Evolutionary conservation across 1,139 yeast genomes (phyloP).

Genomic region (Zygotorulaspora mrakii): DNA sequence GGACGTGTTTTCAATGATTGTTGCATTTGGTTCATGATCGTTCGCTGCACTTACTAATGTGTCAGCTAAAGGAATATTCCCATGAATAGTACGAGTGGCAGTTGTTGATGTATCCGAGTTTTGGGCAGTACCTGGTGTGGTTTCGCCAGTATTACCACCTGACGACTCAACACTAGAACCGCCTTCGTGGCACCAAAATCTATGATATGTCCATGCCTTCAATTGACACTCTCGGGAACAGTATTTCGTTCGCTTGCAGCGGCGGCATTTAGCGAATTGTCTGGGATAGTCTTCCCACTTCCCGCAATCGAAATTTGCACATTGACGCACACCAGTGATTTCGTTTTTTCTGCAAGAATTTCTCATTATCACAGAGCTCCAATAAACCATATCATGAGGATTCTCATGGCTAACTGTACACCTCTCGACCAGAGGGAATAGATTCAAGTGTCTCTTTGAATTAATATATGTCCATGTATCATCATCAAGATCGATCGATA

Average conservation of each 20-base stretch:
- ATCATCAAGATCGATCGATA: slow-evolving; percentile 19
- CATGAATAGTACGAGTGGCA: slow-evolving; percentile 10
- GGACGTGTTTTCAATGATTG: neutral
- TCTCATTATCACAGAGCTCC: slow-evolving; percentile 97
- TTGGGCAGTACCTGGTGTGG: slow-evolving; percentile 20
- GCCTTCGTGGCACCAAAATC: slow-evolving; percentile 74
- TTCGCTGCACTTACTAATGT: neutral
- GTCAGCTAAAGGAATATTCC: slow-evolving; percentile 4
- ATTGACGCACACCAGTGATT: slow-evolving; percentile 88
- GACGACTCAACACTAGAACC: slow-evolving; percentile 20
- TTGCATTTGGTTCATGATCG: neutral
- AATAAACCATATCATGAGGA: slow-evolving; percentile 77
- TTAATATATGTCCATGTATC: slow-evolving; percentile 20
- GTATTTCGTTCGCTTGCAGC: slow-evolving; percentile 92
- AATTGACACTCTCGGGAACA: slow-evolving; percentile 91
- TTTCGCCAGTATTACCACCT: slow-evolving; percentile 24
- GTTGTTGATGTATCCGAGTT: slow-evolving; percentile 11
- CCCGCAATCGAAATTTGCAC: slow-evolving; percentile 93
- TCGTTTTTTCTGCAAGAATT: slow-evolving; percentile 93
- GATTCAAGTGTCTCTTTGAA: slow-evolving; percentile 47
- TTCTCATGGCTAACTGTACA: slow-evolving; percentile 70
- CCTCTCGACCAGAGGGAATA: slow-evolving; percentile 88
- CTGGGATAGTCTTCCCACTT: slow-evolving; percentile 89
- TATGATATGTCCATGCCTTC: slow-evolving; percentile 87
- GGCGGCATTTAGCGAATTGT: slow-evolving; percentile 89